Percentiles rank a stretch among this genome's conserved stretches.
Evolutionary conservation across 345 rosid genomes (phyloP).

Genomic region (Pugionium cornutum): DNA sequence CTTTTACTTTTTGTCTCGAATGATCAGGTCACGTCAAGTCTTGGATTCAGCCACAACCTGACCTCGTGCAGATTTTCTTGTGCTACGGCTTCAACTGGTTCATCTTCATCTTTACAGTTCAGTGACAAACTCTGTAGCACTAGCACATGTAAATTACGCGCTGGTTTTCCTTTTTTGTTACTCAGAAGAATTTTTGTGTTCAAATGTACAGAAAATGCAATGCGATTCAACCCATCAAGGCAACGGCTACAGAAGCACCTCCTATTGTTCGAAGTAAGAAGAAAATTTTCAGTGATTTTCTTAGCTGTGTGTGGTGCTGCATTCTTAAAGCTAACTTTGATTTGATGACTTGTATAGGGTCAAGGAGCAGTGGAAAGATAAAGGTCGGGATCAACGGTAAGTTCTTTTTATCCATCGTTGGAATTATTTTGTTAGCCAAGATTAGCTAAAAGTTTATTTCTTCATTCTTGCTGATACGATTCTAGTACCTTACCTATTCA

Average conservation of each 20-base stretch:
- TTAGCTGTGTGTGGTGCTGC: slow-evolving; percentile 11
- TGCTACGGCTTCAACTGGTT: slow-evolving; percentile 43
- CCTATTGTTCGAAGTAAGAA: slow-evolving; percentile 62
- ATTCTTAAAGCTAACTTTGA: slow-evolving; percentile 21
- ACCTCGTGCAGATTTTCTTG: slow-evolving; percentile 50
- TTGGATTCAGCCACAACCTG: slow-evolving; percentile 43
- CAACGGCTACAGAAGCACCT: slow-evolving; percentile 76
- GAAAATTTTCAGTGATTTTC: background rate
- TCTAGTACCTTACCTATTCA: background rate
- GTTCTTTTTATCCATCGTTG: slow-evolving; percentile 22
- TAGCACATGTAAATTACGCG: background rate
- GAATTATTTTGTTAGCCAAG: slow-evolving; percentile 1
- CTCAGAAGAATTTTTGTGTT: background rate
- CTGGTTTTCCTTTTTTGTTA: background rate
- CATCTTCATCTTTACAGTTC: slow-evolving; percentile 62
- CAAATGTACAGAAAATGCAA: slow-evolving; percentile 47
- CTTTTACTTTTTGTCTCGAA: background rate
- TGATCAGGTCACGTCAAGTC: slow-evolving; percentile 44
- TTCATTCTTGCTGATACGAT: background rate
- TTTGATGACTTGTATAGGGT: slow-evolving; percentile 45
- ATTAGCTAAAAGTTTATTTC: background rate
- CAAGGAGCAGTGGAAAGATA: slow-evolving; percentile 57
- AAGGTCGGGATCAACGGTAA: slow-evolving; percentile 89
- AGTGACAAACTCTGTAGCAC: slow-evolving; percentile 37
- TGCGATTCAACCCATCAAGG: slow-evolving; percentile 60